phyloP scores from a whole-genome alignment of 805 yeast species.

The Ogataea nitratoaversa region DNA sequence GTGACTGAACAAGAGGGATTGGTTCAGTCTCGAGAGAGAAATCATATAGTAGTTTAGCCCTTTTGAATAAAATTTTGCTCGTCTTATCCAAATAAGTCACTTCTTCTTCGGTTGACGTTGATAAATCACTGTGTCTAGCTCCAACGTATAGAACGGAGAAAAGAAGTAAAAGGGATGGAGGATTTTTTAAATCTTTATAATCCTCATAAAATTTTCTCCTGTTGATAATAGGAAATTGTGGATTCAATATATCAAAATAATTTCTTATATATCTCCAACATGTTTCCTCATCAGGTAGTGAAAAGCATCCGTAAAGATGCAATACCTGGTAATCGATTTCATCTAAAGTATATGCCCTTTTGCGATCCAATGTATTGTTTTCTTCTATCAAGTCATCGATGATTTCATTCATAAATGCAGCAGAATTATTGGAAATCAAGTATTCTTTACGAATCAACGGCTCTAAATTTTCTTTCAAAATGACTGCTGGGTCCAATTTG shows the following conservation, averaged over 20 bases:
- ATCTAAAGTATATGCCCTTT: conserved; percentile 21
- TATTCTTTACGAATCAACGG: conserved; percentile 11
- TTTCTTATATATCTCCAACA: conserved; percentile 57
- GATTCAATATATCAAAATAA: conserved; percentile 58
- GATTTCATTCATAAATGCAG: conserved; percentile 26
- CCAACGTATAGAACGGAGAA: conserved; percentile 68
- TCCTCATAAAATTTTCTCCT: conserved; percentile 54
- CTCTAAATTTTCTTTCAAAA: conserved; percentile 10
- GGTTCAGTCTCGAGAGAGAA: conserved; percentile 67
- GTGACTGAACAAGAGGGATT: conserved; percentile 55
- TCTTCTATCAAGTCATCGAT: conserved; percentile 15
- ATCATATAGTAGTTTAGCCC: conserved; percentile 63
- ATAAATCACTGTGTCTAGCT: conserved; percentile 53
- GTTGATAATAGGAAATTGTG: conserved; percentile 69
- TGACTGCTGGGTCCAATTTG: conserved; percentile 8
- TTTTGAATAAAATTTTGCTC: conserved; percentile 28
- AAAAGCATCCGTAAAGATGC: conserved; percentile 64
- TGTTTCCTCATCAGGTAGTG: conserved; percentile 59
- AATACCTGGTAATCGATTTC: conserved; percentile 57
- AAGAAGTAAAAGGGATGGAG: conserved; percentile 57
- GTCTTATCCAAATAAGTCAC: conserved; percentile 43
- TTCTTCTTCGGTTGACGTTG: conserved; percentile 45
- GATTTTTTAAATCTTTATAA: conserved; percentile 52
- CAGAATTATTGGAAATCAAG: conserved; percentile 8
- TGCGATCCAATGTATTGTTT: conserved; percentile 12